Conservation (phyloP, 441 rosid genomes). For the Manihot esculenta region DNA sequence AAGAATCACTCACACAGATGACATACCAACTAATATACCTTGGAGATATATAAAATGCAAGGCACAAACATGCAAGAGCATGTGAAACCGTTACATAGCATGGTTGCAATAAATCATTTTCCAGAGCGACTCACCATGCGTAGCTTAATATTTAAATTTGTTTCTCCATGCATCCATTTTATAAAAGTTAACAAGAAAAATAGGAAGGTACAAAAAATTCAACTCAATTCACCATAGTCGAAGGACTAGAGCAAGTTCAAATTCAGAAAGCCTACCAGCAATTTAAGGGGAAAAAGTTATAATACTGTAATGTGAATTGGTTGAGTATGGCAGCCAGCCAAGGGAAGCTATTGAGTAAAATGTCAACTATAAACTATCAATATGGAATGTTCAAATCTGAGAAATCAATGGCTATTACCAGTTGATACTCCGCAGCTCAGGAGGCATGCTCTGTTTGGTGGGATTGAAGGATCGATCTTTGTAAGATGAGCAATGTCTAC, state of each 20-base stretch:
- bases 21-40: not conserved
- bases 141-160: too few relatives aligned
- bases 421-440: slow-evolving; percentile 86
- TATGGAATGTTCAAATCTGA: not conserved
- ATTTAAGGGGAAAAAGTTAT: not conserved
- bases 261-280: not conserved
- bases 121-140: too few relatives aligned
- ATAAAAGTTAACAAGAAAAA: not conserved
- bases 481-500: slow-evolving; percentile 61
- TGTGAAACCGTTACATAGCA: too few relatives aligned
- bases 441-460: slow-evolving; percentile 77
- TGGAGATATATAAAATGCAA: not conserved
- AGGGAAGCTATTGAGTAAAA: not conserved
- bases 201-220: not conserved
- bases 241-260: not conserved
- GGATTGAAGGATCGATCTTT: slow-evolving; percentile 59
- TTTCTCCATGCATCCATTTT: not conserved
- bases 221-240: not conserved
- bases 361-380: not conserved
- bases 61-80: not conserved
- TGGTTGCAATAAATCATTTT: too few relatives aligned
- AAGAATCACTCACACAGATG: not conserved
- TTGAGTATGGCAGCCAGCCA: not conserved
- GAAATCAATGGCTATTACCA: slow-evolving; percentile 37
- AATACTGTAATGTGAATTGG: not conserved